Evolutionary conservation across 169 alveolate genomes (phyloP), one percentile per base, ranked within the genome.

Genomic region (Eimeria necatrix): DNA sequence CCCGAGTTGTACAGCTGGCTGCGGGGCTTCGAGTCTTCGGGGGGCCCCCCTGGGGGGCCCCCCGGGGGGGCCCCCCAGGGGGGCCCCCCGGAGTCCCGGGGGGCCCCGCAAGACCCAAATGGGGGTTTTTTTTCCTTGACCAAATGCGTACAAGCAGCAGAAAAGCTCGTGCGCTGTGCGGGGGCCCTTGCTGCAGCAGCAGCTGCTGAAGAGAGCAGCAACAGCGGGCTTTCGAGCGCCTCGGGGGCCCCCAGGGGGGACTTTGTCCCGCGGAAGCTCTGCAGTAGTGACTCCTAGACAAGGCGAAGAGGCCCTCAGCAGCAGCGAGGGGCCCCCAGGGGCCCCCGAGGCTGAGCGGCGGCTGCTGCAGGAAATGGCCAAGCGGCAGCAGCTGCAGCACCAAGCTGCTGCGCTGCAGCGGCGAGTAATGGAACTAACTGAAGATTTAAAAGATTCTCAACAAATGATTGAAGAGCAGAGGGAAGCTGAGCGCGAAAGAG

Each of bases 321-420:
- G 52, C 73, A 80, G 81, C 12, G 59, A 51, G 20, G 80, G 59
- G 64, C 22, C 73, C 53, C 64, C 56, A 9, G 73, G 41, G 52
- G 81, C 16, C 16, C 41, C 81, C 9, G 92, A 32, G 73, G 41
- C 92, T 10, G 92, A 85, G 81, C 24, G 74, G 92, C 80, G 74
- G 76, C 81, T 85, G 49, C 73, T 49, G n/a, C 76, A 85, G 52
- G 92, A 59, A 46, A 61, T 85, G 32, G 61, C 76, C 3, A 61
- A 56, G 73, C 48, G 92, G n/a, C 92, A 59, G 81, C 92, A 56
- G 49, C 81, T 85, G 78, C 92, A 85, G 92, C 92, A 85, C 22
- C 92, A 64, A 61, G 24, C 74, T 6, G 73, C 92, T 16, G 41
- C 74, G 48, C 81, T 56, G 64, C 80, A 85, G 51, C 78, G 92